Percentiles rank a stretch among this genome's conserved stretches.
phyloP scores from a whole-genome alignment of 108 stramenopile genomes.

The Hondaea fermentalgiana region DNA sequence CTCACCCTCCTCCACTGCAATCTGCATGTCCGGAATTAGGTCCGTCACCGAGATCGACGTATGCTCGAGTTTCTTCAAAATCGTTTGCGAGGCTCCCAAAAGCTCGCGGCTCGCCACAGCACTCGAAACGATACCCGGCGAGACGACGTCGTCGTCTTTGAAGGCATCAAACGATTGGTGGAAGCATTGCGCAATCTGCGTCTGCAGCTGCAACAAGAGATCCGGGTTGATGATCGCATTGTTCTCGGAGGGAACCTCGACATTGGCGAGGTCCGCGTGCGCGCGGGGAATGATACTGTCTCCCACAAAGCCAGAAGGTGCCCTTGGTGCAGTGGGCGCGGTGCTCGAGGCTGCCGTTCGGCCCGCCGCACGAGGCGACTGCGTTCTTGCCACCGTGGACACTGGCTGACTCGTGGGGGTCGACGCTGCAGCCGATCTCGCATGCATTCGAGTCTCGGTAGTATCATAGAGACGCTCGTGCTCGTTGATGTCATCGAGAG shows the following conservation, averaged over 20 bases:
- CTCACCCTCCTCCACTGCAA: background rate
- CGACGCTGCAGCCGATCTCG: too few species aligned
- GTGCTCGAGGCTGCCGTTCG: too few species aligned
- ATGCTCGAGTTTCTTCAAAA: slow-evolving; percentile 7
- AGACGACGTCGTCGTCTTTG: background rate
- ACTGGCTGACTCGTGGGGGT: too few species aligned
- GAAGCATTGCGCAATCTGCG: slow-evolving; percentile 11
- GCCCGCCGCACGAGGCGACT: too few species aligned
- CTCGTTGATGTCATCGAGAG: too few species aligned
- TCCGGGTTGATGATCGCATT: background rate
- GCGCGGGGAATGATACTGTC: background rate
- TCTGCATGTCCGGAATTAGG: slow-evolving; percentile 4
- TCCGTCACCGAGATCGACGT: background rate
- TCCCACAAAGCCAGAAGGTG: background rate
- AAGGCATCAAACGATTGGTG: slow-evolving; percentile 10
- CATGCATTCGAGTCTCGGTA: too few species aligned
- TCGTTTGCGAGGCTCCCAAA: background rate
- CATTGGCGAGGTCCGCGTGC: background rate
- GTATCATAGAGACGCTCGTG: too few species aligned
- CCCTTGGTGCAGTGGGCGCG: too few species aligned
- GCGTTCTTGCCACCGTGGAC: too few species aligned
- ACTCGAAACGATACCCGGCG: slow-evolving; percentile 7
- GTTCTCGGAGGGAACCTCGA: background rate
- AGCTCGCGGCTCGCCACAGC: slow-evolving; percentile 18
- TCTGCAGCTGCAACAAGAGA: background rate